phyloP scores from a whole-genome alignment of 768 basidiomycete species.

The Gelatoporia subvermispora region DNA sequence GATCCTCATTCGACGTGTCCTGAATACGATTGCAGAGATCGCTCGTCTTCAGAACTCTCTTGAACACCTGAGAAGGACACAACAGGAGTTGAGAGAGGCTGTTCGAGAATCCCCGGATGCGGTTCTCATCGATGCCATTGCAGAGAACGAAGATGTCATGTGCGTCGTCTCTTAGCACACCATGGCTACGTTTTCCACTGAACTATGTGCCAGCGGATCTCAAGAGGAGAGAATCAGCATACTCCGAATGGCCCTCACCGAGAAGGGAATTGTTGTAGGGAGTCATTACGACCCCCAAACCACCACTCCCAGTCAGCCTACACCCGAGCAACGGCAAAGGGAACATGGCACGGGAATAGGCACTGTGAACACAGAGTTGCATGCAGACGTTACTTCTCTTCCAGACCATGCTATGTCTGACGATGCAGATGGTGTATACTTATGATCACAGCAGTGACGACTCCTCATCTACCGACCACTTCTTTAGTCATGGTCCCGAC shows the following conservation, averaged over 20 bases:
- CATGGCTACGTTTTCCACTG: neutral
- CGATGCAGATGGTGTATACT: too few species aligned
- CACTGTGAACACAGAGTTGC: too few species aligned
- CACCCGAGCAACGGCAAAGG: too few species aligned
- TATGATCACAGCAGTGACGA: too few species aligned
- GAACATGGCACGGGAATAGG: too few species aligned
- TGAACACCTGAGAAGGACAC: slow-evolving; percentile 55
- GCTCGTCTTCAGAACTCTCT: slow-evolving; percentile 71
- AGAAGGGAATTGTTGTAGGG: slow-evolving; percentile 47
- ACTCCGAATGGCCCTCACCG: slow-evolving; percentile 56
- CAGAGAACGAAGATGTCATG: slow-evolving; percentile 76
- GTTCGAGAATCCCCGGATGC: slow-evolving; percentile 41
- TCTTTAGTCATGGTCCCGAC: too few species aligned
- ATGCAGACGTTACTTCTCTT: too few species aligned
- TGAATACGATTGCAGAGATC: slow-evolving; percentile 49
- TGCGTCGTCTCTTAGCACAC: slow-evolving; percentile 24
- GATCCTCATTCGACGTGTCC: neutral
- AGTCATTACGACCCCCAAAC: slow-evolving; percentile 40
- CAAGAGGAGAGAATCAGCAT: slow-evolving; percentile 73
- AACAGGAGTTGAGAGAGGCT: slow-evolving; percentile 48
- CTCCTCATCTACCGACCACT: too few species aligned
- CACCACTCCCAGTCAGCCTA: neutral
- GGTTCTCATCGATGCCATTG: slow-evolving; percentile 54
- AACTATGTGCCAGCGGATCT: slow-evolving; percentile 47
- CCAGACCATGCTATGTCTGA: too few species aligned